These are phyloP conservation scores for Leonotis leonurus DNA, from an alignment of 257 asterid genomes.

Conservation along the genomic window DNA sequence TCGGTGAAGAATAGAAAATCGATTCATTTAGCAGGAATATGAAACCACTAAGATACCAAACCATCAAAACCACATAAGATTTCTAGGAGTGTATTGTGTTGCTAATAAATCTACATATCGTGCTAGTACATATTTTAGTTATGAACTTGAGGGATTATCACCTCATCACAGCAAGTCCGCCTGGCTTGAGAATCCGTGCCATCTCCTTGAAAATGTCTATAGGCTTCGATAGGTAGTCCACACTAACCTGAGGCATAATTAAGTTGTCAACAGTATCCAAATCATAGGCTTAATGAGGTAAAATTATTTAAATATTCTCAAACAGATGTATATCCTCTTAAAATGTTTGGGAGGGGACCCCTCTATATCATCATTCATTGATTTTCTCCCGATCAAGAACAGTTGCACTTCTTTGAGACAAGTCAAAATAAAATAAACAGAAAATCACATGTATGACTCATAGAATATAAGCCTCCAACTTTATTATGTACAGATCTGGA, in stretches of 20 bases:
- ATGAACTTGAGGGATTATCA: slow-evolving; percentile 17
- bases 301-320: not conserved
- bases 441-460: not conserved
- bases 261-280: not conserved
- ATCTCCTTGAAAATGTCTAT: slow-evolving; percentile 84
- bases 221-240: slow-evolving; percentile 88
- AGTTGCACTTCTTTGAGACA: not conserved
- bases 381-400: not conserved
- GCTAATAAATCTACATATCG: not conserved
- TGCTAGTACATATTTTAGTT: slow-evolving; percentile 3
- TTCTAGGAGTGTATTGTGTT: not conserved
- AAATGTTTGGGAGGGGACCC: too few species aligned
- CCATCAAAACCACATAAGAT: not conserved
- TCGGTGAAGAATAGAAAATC: not conserved
- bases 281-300: not conserved
- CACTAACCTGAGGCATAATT: slow-evolving; percentile 64
- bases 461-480: slow-evolving; percentile 1
- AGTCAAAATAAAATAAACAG: not conserved
- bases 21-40: not conserved
- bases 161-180: slow-evolving; percentile 87
- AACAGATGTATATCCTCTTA: not conserved
- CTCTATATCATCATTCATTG: not conserved
- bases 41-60: not conserved
- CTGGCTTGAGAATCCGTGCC: slow-evolving; percentile 81
- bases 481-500: not conserved